These are phyloP conservation scores for Podospora bellae-mahoneyi DNA, from an alignment of 495 filamentous ascomycete species.

Conservation along the genomic window DNA sequence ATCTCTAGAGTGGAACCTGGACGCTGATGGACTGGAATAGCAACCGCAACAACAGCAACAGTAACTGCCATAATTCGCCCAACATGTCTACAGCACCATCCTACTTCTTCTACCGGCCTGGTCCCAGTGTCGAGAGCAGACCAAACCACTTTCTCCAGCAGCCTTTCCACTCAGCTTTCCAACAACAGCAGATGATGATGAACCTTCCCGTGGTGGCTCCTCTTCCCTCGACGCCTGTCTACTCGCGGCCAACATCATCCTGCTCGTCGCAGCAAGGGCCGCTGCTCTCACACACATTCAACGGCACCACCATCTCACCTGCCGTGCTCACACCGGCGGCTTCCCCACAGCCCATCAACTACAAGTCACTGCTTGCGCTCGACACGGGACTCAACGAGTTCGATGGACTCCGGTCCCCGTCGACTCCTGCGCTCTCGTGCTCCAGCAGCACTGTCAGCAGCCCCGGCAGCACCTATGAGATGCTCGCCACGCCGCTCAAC, in stretches of 20 bases:
- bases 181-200: slow-evolving; percentile 42
- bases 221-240: slow-evolving; percentile 65
- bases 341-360: slow-evolving; percentile 71
- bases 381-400: slow-evolving; percentile 70
- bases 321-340: slow-evolving; percentile 70
- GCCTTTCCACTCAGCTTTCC: slow-evolving; percentile 43
- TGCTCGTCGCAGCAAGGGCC: slow-evolving; percentile 49
- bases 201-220: slow-evolving; percentile 52
- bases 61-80: slow-evolving; percentile 14
- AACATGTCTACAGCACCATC: slow-evolving; percentile 60
- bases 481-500: slow-evolving; percentile 77
- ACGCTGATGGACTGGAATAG: slow-evolving; percentile 6
- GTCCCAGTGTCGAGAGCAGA: slow-evolving; percentile 67
- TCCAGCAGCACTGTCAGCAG: slow-evolving; percentile 81
- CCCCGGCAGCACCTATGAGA: slow-evolving; percentile 67
- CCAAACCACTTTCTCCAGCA: slow-evolving; percentile 82
- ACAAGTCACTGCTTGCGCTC: slow-evolving; percentile 69
- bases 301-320: slow-evolving; percentile 44
- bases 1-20: background rate
- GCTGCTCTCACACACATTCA: slow-evolving; percentile 60
- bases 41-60: slow-evolving; percentile 1
- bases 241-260: slow-evolving; percentile 68
- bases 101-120: slow-evolving; percentile 90
- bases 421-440: slow-evolving; percentile 84
- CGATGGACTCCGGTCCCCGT: slow-evolving; percentile 75